Percentiles rank a stretch among this genome's conserved stretches.
Evolutionary conservation across 257 asterid genomes (phyloP).

Genomic region (Solanum neorickii): DNA sequence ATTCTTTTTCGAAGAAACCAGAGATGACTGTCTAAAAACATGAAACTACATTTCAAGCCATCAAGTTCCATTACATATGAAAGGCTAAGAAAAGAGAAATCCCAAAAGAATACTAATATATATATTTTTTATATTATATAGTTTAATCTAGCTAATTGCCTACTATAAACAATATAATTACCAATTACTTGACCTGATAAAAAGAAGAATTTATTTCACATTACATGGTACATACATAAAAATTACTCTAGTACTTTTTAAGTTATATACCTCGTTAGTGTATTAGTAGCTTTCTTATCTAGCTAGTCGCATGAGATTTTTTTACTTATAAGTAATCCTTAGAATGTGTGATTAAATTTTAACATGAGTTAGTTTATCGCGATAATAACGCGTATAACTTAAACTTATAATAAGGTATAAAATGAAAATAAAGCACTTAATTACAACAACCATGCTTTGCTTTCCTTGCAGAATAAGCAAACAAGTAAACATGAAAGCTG

Average conservation of each 20-base stretch:
- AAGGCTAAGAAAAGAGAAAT: not conserved
- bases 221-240: not conserved
- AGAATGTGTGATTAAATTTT: not conserved
- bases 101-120: no score
- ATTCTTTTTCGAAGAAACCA: not conserved
- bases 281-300: no score
- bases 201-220: not conserved
- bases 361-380: not conserved
- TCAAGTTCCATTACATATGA: not conserved
- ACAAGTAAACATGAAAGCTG: slow-evolving; percentile 4
- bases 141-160: no score
- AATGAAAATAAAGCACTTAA: not conserved
- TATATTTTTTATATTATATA: not conserved
- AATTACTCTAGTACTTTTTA: no score
- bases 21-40: not conserved
- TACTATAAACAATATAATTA: not conserved
- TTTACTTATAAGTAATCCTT: not conserved
- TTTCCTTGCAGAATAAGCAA: slow-evolving; percentile 4
- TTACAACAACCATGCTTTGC: not conserved
- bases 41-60: not conserved
- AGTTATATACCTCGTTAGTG: not conserved
- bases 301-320: not conserved
- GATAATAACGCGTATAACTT: not conserved
- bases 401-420: not conserved
- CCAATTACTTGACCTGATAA: not conserved